A percentile compares a stretch with the other conserved stretches of the same genome.
phyloP scores from a whole-genome alignment of 345 rosid species.

The Noccaea caerulescens region DNA sequence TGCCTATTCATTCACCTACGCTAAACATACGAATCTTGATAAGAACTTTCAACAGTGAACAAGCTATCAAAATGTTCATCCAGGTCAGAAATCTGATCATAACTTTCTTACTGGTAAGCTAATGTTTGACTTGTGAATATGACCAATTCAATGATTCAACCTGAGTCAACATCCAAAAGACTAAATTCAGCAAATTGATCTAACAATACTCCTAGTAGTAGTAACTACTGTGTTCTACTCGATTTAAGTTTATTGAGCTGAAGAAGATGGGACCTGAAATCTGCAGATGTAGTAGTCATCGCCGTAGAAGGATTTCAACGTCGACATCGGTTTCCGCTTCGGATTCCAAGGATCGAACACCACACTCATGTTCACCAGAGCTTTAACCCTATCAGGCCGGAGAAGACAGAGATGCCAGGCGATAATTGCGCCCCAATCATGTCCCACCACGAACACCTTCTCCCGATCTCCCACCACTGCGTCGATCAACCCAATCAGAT shows the following conservation, averaged over 20 bases:
- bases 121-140: constrained; percentile 3
- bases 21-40: not conserved
- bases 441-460: constrained; percentile 46
- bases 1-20: constrained; percentile 17
- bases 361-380: constrained; percentile 42
- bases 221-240: constrained; percentile 5
- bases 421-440: constrained; percentile 46
- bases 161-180: not conserved
- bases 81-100: not conserved
- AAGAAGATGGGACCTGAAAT: constrained; percentile 38
- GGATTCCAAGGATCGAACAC: constrained; percentile 41
- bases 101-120: not conserved
- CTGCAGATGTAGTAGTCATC: constrained; percentile 47
- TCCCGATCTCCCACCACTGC: constrained; percentile 38
- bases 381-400: constrained; percentile 44
- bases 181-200: not conserved
- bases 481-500: constrained; percentile 44
- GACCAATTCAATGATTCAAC: constrained; percentile 1
- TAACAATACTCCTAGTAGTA: not conserved
- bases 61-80: not conserved
- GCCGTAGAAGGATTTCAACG: constrained; percentile 31
- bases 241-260: not conserved
- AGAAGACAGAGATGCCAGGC: constrained; percentile 47
- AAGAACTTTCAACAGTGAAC: not conserved
- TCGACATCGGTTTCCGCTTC: constrained; percentile 37